These are phyloP conservation scores for Pyrenula aspistea DNA, from an alignment of 495 filamentous ascomycete genomes.

Conservation along the genomic window DNA sequence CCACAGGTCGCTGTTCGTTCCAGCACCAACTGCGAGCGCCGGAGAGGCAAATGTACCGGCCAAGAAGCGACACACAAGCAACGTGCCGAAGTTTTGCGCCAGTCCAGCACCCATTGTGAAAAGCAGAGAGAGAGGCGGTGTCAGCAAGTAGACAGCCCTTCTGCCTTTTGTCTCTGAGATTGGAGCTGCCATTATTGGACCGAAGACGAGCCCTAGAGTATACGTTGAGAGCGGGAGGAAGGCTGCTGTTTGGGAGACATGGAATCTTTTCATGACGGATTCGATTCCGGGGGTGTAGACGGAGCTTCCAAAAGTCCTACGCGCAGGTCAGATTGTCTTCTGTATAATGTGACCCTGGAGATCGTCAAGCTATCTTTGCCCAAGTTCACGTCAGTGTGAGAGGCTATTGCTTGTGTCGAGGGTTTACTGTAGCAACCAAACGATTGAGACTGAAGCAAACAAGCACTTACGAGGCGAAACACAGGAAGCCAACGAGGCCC, in stretches of 20 bases:
- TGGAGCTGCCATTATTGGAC: constrained; percentile 46
- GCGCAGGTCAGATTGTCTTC: not conserved
- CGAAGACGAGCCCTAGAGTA: constrained; percentile 43
- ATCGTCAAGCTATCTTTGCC: not conserved
- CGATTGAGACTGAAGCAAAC: not conserved
- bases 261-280: constrained; percentile 31
- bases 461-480: not conserved
- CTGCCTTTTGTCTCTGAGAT: constrained; percentile 41
- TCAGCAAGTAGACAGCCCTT: constrained; percentile 31
- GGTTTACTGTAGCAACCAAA: too few relatives aligned
- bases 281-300: constrained; percentile 35
- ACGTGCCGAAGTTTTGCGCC: constrained; percentile 38
- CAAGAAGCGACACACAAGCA: constrained; percentile 49
- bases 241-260: constrained; percentile 34
- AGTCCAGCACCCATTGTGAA: constrained; percentile 53
- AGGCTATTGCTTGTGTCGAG: too few relatives aligned
- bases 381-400: too few relatives aligned
- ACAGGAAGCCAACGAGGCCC: not conserved
- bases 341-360: too few relatives aligned
- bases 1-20: constrained; percentile 42
- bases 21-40: constrained; percentile 39
- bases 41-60: constrained; percentile 45
- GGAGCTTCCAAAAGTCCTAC: constrained; percentile 40
- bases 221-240: constrained; percentile 44
- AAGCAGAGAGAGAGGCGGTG: constrained; percentile 39